These are phyloP conservation scores for Nicotiana knightiana DNA, from an alignment of 257 asterid genomes.

Conservation along the genomic window DNA sequence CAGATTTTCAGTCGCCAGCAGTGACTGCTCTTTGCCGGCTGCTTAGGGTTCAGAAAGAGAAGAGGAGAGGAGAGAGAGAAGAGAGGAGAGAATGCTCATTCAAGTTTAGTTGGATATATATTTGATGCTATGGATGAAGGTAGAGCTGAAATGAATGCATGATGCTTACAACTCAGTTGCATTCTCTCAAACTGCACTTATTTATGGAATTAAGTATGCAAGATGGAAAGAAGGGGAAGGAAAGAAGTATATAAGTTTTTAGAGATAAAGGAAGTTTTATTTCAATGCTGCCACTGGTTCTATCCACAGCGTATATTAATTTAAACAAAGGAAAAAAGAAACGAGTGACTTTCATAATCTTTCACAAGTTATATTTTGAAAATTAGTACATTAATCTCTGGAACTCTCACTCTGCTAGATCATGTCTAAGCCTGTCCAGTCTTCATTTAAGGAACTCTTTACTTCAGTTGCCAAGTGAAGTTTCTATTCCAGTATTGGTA, in stretches of 20 bases:
- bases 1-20: too few species aligned
- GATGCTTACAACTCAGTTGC: neutral
- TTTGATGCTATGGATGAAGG: neutral
- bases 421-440: neutral
- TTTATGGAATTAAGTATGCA: neutral
- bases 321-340: neutral
- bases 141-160: neutral
- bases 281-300: neutral
- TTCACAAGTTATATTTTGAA: neutral
- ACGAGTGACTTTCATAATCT: neutral
- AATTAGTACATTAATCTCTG: neutral
- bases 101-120: neutral
- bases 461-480: slow-evolving; percentile 1
- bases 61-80: too few species aligned
- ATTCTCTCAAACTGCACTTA: neutral
- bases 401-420: neutral
- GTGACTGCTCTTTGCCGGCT: too few species aligned
- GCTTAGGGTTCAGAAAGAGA: too few species aligned
- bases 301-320: neutral
- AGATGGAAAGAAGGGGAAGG: neutral
- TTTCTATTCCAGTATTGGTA: neutral
- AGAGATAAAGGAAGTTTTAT: neutral
- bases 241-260: neutral
- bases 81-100: neutral
- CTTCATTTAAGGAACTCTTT: neutral